Base-by-base conservation (phyloP, 1,284 basidiomycete species). In the Mycena sp. region DNA sequence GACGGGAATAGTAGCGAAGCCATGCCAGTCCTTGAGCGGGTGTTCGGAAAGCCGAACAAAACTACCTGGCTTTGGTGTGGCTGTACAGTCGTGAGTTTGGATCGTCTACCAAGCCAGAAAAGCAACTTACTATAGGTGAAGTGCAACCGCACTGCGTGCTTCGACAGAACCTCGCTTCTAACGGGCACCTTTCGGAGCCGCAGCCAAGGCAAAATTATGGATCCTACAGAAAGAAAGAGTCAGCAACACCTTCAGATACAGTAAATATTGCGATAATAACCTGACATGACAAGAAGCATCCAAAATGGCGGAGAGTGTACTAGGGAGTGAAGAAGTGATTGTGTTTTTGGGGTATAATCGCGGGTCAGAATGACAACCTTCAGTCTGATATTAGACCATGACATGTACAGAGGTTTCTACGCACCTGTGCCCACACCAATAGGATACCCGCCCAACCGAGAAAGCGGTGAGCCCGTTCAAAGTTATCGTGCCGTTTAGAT, bases 11-110 rank as follows among this genome's bases (percentile, higher is more conserved):
- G 84, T 86, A 3, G 86, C 86, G 69, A 88, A 88, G 11, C 83
- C 83, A 63, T 88, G 86, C 87, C 87, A 88, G 73, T 88, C 86
- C 37, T 81, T 73, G 45, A 87, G 76, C 16, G 86, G 87, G 61
- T 76, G 78, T 28, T 82, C 79, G 2, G 86, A 85, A 62, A 88
- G 76, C 56, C 85, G 81, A 21, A 81, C 81, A 72, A 85, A 86
- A 70, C 82, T 84, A 25, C 86, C 86, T 44, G 86, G 75, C 50
- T 79, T 78, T 10, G 86, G 83, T 0, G 83, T 85, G 26, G 73
- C 79, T 81, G 46, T n/a, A 45, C 30, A 2, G 6, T 21, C 17
- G 12, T 58, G 2, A 58, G 43, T 21, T 30, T n/a, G 30, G n/a
- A n/a, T n/a, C 38, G 25, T 17, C 7, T 2, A 30, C 40, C 16